Evolutionary conservation across 306 rosid genomes (phyloP).

Genomic region (Cucumis hystrix): DNA sequence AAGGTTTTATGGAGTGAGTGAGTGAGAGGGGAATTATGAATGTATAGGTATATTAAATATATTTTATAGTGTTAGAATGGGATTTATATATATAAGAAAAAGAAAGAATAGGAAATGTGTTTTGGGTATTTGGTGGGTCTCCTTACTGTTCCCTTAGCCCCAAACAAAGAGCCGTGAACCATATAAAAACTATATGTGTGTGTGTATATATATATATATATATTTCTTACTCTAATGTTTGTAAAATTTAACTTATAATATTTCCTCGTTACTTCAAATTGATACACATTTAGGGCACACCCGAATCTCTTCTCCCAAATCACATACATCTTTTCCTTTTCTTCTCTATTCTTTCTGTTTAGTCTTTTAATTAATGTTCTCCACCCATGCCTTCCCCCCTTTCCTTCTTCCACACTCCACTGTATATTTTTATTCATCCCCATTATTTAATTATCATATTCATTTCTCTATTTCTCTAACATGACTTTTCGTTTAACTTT

Average conservation of each 20-base stretch:
- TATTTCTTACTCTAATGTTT: neutral
- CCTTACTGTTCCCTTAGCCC: slow-evolving; percentile 85
- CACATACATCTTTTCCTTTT: neutral
- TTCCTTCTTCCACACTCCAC: neutral
- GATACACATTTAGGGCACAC: slow-evolving; percentile 7
- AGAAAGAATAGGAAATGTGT: slow-evolving; percentile 10
- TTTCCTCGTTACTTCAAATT: neutral
- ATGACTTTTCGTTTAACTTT: no score
- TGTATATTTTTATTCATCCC: no score
- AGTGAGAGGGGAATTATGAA: neutral
- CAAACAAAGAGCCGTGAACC: slow-evolving; percentile 62
- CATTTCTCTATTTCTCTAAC: no score
- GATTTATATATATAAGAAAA: slow-evolving; percentile 7
- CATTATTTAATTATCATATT: no score
- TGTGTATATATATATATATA: no score
- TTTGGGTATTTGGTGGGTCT: slow-evolving; percentile 33
- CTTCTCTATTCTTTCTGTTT: no score
- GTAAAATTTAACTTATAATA: neutral
- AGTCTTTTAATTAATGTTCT: neutral
- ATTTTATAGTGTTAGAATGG: neutral
- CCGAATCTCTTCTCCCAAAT: neutral
- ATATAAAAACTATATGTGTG: slow-evolving; percentile 3
- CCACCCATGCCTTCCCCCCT: neutral
- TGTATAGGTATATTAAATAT: slow-evolving; percentile 9
- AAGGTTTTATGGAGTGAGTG: neutral